Percentiles rank a stretch among this genome's conserved stretches.
Conservation (phyloP, 768 basidiomycete genomes). For the Hypsizygus marmoreus region DNA sequence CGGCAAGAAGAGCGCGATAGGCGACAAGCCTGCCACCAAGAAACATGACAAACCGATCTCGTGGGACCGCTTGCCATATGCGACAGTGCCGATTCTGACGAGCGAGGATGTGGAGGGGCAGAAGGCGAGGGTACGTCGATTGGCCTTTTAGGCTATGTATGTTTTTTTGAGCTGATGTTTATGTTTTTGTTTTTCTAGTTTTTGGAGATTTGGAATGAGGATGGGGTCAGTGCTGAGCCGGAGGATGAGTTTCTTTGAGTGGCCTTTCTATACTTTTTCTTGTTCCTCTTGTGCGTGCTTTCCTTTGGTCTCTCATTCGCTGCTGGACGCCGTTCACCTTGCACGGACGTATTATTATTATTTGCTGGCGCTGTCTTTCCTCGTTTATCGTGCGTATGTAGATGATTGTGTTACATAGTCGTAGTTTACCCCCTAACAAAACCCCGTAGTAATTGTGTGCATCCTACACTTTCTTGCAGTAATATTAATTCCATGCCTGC, state of each 20-base stretch:
- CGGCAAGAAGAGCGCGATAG: conserved; percentile 87
- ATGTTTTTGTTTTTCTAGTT: conserved; percentile 47
- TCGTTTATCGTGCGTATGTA: too few species aligned
- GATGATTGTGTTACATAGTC: too few species aligned
- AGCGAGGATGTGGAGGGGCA: conserved; percentile 64
- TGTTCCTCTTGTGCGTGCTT: too few species aligned
- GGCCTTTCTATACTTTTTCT: too few species aligned
- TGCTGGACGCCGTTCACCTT: too few species aligned
- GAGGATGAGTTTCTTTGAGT: conserved; percentile 50
- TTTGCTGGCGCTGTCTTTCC: too few species aligned
- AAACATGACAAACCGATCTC: conserved; percentile 62
- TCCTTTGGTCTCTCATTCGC: too few species aligned
- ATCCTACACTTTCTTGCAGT: too few species aligned
- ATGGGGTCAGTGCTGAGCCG: conserved; percentile 70
- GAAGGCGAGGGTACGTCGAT: conserved; percentile 56
- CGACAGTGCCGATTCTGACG: conserved; percentile 57
- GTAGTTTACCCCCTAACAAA: too few species aligned
- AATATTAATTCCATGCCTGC: too few species aligned
- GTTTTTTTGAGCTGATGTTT: conserved; percentile 7
- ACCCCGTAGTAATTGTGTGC: too few species aligned
- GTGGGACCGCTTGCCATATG: conserved; percentile 77
- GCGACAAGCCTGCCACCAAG: conserved; percentile 77
- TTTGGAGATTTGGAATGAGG: conserved; percentile 80
- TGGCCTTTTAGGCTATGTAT: neutral
- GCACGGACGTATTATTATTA: too few species aligned